Conservation (phyloP, 768 basidiomycete genomes). For the Mycena metata region DNA sequence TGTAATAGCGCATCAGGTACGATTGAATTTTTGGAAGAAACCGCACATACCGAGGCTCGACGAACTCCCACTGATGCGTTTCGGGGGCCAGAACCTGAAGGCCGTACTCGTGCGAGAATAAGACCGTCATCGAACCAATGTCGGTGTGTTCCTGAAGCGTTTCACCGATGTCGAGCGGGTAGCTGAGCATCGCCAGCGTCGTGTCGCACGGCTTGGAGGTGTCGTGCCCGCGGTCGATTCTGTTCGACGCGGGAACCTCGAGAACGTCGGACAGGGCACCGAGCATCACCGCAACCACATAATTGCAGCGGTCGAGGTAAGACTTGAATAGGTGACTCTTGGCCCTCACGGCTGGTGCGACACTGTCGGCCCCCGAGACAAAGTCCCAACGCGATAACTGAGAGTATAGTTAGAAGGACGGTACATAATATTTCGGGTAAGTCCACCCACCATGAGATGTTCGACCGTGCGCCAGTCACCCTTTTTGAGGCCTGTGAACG, state of each 20-base stretch:
- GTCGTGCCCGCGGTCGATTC: background rate
- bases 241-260: background rate
- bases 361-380: too few relatives aligned
- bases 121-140: constrained; percentile 2
- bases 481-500: too few relatives aligned
- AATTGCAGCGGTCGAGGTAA: too few relatives aligned
- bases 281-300: background rate
- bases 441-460: too few relatives aligned
- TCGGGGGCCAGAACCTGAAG: background rate
- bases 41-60: background rate
- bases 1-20: background rate
- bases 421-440: too few relatives aligned
- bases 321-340: too few relatives aligned
- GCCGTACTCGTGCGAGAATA: constrained; percentile 2
- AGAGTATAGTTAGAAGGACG: too few relatives aligned
- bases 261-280: background rate
- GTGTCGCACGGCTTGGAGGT: too few relatives aligned
- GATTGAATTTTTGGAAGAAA: background rate
- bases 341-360: too few relatives aligned
- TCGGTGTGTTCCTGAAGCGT: constrained; percentile 10
- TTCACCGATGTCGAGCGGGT: constrained; percentile 12
- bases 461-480: too few relatives aligned
- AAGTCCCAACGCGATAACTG: too few relatives aligned
- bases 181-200: constrained; percentile 1
- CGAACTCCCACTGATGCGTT: constrained; percentile 1